phyloP scores from a whole-genome alignment of 2,329 filamentous ascomycete genomes.

The Aspergillus novoparasiticus region DNA sequence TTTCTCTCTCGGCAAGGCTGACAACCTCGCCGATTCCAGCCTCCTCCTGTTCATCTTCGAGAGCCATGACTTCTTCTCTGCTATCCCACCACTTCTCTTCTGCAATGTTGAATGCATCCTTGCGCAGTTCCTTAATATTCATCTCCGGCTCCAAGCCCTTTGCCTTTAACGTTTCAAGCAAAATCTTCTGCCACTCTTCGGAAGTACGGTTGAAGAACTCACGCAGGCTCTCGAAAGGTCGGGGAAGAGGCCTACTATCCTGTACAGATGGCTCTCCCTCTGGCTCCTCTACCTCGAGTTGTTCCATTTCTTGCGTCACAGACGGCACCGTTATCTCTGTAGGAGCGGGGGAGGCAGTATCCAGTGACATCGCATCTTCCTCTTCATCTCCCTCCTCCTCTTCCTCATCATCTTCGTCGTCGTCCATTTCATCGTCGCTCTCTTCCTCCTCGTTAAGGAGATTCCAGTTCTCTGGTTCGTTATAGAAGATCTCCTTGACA shows the following conservation, averaged over 20 bases:
- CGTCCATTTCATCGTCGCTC: slow-evolving; percentile 58
- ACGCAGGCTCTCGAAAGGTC: slow-evolving; percentile 85
- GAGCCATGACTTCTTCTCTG: slow-evolving; percentile 83
- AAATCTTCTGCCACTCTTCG: slow-evolving; percentile 84
- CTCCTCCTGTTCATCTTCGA: slow-evolving; percentile 96
- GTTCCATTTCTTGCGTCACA: slow-evolving; percentile 40
- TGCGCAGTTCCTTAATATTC: slow-evolving; percentile 87
- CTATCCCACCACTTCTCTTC: slow-evolving; percentile 99
- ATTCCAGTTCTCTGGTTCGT: slow-evolving; percentile 84
- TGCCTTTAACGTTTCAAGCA: slow-evolving; percentile 74
- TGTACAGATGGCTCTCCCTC: slow-evolving; percentile 55
- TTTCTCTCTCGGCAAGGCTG: slow-evolving; percentile 71
- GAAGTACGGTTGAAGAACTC: slow-evolving; percentile 92
- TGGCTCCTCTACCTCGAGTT: slow-evolving; percentile 42
- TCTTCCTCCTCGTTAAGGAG: slow-evolving; percentile 62
- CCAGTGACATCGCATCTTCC: slow-evolving; percentile 49
- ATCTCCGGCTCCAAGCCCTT: slow-evolving; percentile 61
- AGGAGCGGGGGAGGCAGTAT: slow-evolving; percentile 38
- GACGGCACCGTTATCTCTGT: slow-evolving; percentile 41
- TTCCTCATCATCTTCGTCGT: slow-evolving; percentile 46
- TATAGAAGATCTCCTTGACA: slow-evolving; percentile 85
- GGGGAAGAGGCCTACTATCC: slow-evolving; percentile 73
- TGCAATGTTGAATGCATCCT: slow-evolving; percentile 83
- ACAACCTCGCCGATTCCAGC: slow-evolving; percentile 95
- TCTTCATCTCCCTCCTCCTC: slow-evolving; percentile 48